Conservation (phyloP, 306 rosid genomes). For the Pyrus communis region DNA sequence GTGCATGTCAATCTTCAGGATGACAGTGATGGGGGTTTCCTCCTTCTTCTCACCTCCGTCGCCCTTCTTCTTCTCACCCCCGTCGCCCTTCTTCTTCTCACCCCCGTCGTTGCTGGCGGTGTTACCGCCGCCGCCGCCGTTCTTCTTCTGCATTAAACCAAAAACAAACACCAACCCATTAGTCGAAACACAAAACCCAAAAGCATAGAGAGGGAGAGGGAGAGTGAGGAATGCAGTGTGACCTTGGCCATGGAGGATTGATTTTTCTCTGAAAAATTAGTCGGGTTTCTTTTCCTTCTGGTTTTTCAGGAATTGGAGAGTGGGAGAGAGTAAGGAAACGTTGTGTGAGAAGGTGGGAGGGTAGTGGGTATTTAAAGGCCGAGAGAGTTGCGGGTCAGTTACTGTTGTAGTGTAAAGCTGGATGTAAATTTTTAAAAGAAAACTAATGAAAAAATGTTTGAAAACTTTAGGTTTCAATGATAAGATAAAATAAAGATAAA, state of each 20-base stretch:
- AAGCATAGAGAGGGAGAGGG: background rate
- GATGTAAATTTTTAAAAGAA: too few species aligned
- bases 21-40: slow-evolving; percentile 18
- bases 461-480: too few species aligned
- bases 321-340: background rate
- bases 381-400: background rate
- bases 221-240: background rate
- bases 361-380: background rate
- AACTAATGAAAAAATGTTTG: too few species aligned
- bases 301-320: background rate
- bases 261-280: background rate
- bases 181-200: background rate
- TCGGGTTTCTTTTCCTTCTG: background rate
- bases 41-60: slow-evolving; percentile 36
- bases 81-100: slow-evolving; percentile 19
- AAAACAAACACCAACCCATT: background rate
- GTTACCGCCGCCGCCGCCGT: slow-evolving; percentile 3
- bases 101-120: slow-evolving; percentile 20
- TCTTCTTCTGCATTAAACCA: slow-evolving; percentile 18
- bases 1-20: slow-evolving; percentile 58
- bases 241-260: background rate
- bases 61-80: slow-evolving; percentile 12
- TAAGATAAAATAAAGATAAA: too few species aligned
- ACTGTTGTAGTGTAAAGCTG: background rate
- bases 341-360: background rate